phyloP scores from a whole-genome alignment of 495 filamentous ascomycete genomes.

The Aspergillus leporis region DNA sequence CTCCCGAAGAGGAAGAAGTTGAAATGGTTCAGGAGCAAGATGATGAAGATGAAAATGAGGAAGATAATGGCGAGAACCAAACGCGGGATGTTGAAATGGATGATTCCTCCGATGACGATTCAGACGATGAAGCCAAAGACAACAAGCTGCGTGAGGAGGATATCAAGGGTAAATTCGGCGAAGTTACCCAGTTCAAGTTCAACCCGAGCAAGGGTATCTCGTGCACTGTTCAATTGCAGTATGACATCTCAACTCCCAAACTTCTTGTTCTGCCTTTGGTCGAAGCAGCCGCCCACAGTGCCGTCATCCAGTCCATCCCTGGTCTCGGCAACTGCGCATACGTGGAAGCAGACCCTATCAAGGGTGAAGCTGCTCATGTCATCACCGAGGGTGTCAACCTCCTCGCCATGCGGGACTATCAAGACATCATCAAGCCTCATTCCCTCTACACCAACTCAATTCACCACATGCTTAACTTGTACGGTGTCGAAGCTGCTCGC shows the following conservation, averaged over 20 bases:
- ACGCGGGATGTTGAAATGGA: slow-evolving; percentile 33
- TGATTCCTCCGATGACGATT: slow-evolving; percentile 35
- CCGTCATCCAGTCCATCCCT: slow-evolving; percentile 84
- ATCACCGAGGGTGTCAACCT: slow-evolving; percentile 87
- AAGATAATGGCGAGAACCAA: slow-evolving; percentile 31
- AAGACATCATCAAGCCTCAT: slow-evolving; percentile 84
- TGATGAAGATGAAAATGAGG: slow-evolving; percentile 46
- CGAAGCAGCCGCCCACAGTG: slow-evolving; percentile 69
- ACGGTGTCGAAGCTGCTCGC: slow-evolving; percentile 92
- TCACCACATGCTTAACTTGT: slow-evolving; percentile 74
- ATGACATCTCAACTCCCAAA: slow-evolving; percentile 78
- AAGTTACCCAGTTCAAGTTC: slow-evolving; percentile 76
- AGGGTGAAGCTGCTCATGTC: slow-evolving; percentile 57
- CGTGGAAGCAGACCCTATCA: slow-evolving; percentile 62
- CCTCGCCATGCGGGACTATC: slow-evolving; percentile 82
- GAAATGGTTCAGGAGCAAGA: slow-evolving; percentile 57
- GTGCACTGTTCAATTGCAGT: slow-evolving; percentile 82
- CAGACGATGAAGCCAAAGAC: slow-evolving; percentile 40
- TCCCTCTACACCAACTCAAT: slow-evolving; percentile 91
- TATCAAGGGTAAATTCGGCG: slow-evolving; percentile 61
- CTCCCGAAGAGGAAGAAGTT: slow-evolving; percentile 88
- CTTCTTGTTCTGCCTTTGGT: slow-evolving; percentile 89
- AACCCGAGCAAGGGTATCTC: slow-evolving; percentile 71
- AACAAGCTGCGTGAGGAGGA: slow-evolving; percentile 61
- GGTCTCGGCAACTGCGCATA: slow-evolving; percentile 71